phyloP scores from a whole-genome alignment of 1,139 yeast species.

The Diutina pseudorugosa region DNA sequence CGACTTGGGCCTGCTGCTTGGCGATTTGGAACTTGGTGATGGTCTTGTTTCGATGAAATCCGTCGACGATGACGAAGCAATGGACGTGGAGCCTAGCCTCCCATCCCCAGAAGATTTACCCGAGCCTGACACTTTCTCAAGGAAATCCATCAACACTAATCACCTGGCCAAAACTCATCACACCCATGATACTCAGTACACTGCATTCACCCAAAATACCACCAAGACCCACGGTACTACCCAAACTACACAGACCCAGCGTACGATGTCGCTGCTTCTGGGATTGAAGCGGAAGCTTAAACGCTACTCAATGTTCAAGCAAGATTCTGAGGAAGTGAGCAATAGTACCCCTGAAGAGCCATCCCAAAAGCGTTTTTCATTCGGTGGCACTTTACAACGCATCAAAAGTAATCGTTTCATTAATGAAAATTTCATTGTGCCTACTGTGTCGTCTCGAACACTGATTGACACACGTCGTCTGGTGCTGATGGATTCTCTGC shows the following conservation, averaged over 20 bases:
- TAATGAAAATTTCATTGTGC: not conserved
- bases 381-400: not conserved
- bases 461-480: not conserved
- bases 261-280: not conserved
- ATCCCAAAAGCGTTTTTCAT: not conserved
- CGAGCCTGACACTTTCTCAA: not conserved
- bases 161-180: not conserved
- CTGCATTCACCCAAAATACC: not conserved
- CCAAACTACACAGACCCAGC: not conserved
- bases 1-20: constrained; percentile 3
- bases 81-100: not conserved
- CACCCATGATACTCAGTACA: not conserved
- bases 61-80: not conserved
- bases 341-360: not conserved
- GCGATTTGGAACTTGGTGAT: not conserved
- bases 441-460: not conserved
- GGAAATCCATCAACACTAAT: not conserved
- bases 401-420: not conserved
- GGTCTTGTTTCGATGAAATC: not conserved
- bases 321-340: not conserved
- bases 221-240: not conserved
- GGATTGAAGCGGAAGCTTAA: not conserved
- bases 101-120: not conserved
- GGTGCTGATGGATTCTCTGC: not conserved
- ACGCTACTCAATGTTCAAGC: not conserved